Evolutionary conservation across 768 basidiomycete genomes (phyloP), one percentile per base, ranked within the genome.

Genomic region (Kwoniella newhampshirensis): DNA sequence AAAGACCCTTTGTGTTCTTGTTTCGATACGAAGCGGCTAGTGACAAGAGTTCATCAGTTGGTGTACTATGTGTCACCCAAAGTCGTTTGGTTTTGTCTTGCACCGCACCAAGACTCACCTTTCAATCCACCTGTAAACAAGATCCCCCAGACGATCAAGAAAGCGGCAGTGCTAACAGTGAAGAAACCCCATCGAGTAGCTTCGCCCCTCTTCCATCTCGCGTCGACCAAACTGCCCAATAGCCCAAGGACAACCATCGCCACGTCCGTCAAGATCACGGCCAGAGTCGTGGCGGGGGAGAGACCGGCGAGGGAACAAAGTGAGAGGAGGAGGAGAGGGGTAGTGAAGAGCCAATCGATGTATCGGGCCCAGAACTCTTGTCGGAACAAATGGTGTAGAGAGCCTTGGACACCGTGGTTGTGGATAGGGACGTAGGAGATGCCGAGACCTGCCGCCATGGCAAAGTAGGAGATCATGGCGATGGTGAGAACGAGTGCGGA

Each of bases 281-380:
- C 36, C 45, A 70, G 39, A 51, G 67, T 73, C 32, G 54, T 62
- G n/a, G 66, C 60, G n/a, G 63, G 63, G 23, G 71, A 69, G 18
- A 76, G 60, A 30, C 75, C 75, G 12, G 73, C 67, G 26, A 76
- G 63, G 47, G 74, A 57, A n/a, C 63, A 62, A 47, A 76, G 66
- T 20, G 70, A 72, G 46, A 76, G 52, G 21, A 76, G 54, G 43
- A 74, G 59, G 18, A 76, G 64, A 13, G 75, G 75, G 11, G 73
- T 74, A 36, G 75, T 74, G 62, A 76, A 65, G 28, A 74, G 63
- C 70, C 70, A 74, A 57, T 71, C 66, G 37, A 71, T 54, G 63
- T 67, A 71, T 40, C 71, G 61, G n/a, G 72, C 73, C 27, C 57
- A 76, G 59, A 70, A 76, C 27, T 74, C 64, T 52, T 74, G 58